Conservation (phyloP, 768 basidiomycete species). For the Suillus lakei region DNA sequence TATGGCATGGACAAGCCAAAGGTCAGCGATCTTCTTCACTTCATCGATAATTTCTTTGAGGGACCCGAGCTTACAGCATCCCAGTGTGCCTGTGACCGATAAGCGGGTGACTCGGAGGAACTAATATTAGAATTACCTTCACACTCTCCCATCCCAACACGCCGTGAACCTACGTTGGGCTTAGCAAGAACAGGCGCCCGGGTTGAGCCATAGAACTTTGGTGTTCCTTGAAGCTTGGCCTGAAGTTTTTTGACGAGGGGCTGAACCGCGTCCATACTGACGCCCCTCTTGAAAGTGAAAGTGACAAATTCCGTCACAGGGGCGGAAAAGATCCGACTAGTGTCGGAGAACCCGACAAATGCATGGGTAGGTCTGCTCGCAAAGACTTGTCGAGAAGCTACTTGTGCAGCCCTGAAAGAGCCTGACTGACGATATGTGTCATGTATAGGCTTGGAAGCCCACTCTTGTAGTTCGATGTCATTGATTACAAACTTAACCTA, state of each 20-base stretch:
- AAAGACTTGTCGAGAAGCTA: slow-evolving; percentile 19
- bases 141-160: slow-evolving; percentile 44
- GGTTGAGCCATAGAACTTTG: slow-evolving; percentile 30
- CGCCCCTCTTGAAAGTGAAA: slow-evolving; percentile 31
- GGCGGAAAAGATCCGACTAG: slow-evolving; percentile 23
- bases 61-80: slow-evolving; percentile 33
- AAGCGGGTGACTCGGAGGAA: neutral
- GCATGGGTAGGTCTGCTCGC: slow-evolving; percentile 18
- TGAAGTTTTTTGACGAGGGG: slow-evolving; percentile 29
- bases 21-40: slow-evolving; percentile 25
- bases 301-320: slow-evolving; percentile 39
- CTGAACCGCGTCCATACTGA: slow-evolving; percentile 21
- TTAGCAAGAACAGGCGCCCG: slow-evolving; percentile 28
- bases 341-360: slow-evolving; percentile 27
- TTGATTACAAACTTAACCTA: slow-evolving; percentile 18
- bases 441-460: slow-evolving; percentile 25
- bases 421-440: slow-evolving; percentile 17
- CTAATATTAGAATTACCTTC: slow-evolving; percentile 22
- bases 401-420: slow-evolving; percentile 10
- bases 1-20: slow-evolving; percentile 38
- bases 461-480: slow-evolving; percentile 16
- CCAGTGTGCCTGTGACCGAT: slow-evolving; percentile 36
- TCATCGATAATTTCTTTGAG: slow-evolving; percentile 31
- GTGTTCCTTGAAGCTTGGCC: slow-evolving; percentile 20
- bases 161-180: slow-evolving; percentile 28